Percentiles rank a stretch among this genome's conserved stretches.
phyloP scores from a whole-genome alignment of 768 basidiomycete species.

The Trichaptum fuscoviolaceum region DNA sequence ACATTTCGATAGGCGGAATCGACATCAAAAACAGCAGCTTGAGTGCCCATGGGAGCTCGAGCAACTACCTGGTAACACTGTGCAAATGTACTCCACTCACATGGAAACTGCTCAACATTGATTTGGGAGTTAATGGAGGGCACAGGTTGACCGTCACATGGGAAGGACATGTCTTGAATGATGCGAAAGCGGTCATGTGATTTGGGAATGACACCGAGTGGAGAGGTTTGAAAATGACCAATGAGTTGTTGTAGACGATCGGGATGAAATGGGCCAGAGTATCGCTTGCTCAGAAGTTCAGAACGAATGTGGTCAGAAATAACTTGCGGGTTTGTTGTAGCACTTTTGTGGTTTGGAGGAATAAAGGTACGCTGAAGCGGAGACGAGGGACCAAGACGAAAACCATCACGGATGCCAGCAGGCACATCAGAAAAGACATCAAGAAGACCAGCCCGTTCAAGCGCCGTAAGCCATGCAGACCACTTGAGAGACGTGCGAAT shows the following conservation, averaged over 20 bases:
- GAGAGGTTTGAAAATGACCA: conserved; percentile 25
- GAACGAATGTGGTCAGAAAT: conserved; percentile 3
- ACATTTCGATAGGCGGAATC: conserved; percentile 29
- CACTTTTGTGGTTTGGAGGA: conserved; percentile 12
- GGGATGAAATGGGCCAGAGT: conserved; percentile 13
- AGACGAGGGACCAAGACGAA: conserved; percentile 15
- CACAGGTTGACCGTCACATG: conserved; percentile 8
- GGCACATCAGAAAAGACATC: conserved; percentile 19
- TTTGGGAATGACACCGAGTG: conserved; percentile 24
- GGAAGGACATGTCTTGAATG: conserved; percentile 23
- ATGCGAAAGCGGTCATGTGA: conserved; percentile 18
- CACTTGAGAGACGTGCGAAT: conserved; percentile 21
- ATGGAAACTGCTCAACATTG: conserved; percentile 20
- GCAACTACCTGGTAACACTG: conserved; percentile 20
- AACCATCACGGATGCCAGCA: conserved; percentile 18
- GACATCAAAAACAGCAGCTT: conserved; percentile 34
- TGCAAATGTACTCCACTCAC: conserved; percentile 29
- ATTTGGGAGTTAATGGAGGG: conserved; percentile 25
- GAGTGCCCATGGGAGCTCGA: conserved; percentile 26
- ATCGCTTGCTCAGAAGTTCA: conserved; percentile 11
- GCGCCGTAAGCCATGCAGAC: conserved; percentile 20
- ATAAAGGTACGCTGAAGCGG: conserved; percentile 11
- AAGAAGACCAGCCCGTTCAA: conserved; percentile 9
- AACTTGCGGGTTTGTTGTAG: conserved; percentile 3
- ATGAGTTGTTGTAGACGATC: conserved; percentile 20